Base-by-base conservation (phyloP, 1,284 basidiomycete species). In the Melampsora americana region DNA sequence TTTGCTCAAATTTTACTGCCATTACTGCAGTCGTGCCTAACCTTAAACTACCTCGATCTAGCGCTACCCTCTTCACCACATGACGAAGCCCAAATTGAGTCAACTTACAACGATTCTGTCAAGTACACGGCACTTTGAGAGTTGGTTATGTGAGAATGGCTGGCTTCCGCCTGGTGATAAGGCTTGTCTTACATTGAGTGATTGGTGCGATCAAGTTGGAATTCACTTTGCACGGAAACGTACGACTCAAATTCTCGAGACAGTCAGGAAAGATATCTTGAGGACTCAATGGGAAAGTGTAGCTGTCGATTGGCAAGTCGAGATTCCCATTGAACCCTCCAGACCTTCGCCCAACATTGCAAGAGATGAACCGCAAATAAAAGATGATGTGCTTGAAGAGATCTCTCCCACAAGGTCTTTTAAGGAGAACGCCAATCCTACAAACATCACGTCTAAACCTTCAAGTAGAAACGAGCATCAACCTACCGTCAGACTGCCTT, bases 261-360 rank as follows among this genome's bases (percentile, higher is more conserved):
- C 20, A 44, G 72, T 56, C 30, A 59, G 72, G 44, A 75, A 26
- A 23, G 56, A 75, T 50, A 75, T 75, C 64, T 14, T 68, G 23
- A 62, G 30, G 23, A 75, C 72, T 28, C 72, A 75, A 62, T 75
- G 72, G 72, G 66, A 67, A 35, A 75, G 66, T 59, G 39, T 68
- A n/a, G 14, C 59, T 26, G 66, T 75, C 23, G 48, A 48, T 4
- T 75, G 72, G 72, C 62, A 61, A 44, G 32, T 66, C 30, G 48
- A 64, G 11, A 16, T 60, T 30, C 64, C 44, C 46, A n/a, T 26
- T 26, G 23, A 61, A 26, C 32, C 60, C 16, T 5, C 18, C 6
- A 18, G n/a, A 32, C 18, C n/a, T 32, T 30, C 18, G 4, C 32
- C 32, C 18, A 5, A 28, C 12, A 28, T 32, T 18, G 30, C 60